Conservation (phyloP, 1,139 yeast species). For the Diutina pseudorugosa region DNA sequence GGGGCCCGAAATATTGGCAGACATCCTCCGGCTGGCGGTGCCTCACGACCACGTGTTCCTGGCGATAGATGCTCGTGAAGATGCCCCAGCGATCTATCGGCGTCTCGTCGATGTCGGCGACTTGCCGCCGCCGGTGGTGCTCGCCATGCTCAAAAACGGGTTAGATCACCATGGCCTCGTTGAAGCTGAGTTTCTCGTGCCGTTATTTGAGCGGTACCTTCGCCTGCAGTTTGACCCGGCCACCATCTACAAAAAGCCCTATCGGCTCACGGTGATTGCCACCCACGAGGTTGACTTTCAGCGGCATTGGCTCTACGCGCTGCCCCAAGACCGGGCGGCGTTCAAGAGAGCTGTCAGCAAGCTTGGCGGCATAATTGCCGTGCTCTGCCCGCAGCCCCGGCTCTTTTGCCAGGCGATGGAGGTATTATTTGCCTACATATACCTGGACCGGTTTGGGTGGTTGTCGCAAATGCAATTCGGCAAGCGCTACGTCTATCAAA, state of each 20-base stretch:
- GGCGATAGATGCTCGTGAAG: not conserved
- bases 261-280: not conserved
- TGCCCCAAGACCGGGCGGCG: not conserved
- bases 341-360: not conserved
- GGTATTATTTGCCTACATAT: not conserved
- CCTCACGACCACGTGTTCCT: not conserved
- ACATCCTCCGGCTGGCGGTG: not conserved
- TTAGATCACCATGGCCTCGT: not conserved
- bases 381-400: not conserved
- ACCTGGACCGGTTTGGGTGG: not conserved
- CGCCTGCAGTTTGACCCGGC: not conserved
- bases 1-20: not conserved
- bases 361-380: not conserved
- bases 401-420: not conserved
- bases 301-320: not conserved
- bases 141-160: not conserved
- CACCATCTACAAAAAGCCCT: not conserved
- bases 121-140: not conserved
- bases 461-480: not conserved
- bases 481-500: not conserved
- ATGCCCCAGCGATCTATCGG: not conserved
- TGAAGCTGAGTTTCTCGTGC: not conserved
- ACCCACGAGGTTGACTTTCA: constrained; percentile 1
- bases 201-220: not conserved
- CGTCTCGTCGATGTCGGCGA: not conserved